These are phyloP conservation scores for Senna tora DNA, from an alignment of 306 rosid species.

Conservation along the genomic window DNA sequence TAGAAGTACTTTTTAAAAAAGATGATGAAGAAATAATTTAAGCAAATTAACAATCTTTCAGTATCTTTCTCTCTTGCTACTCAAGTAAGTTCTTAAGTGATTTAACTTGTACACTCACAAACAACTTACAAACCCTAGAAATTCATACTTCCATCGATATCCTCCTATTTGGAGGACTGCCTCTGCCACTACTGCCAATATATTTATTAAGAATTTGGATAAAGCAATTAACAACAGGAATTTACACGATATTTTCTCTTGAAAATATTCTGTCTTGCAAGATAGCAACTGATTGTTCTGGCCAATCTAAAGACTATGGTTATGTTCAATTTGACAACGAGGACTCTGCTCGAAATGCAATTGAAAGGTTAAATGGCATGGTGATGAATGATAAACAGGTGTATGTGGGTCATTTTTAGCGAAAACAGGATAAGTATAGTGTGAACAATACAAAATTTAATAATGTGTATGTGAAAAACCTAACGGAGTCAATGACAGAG, in stretches of 20 bases:
- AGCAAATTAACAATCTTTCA: too few species aligned
- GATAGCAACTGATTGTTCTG: constrained; percentile 50
- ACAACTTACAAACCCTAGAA: too few species aligned
- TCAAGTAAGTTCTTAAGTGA: too few species aligned
- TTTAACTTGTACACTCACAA: too few species aligned
- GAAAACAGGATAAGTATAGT: constrained; percentile 56
- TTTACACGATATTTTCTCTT: constrained; percentile 63
- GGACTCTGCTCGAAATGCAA: constrained; percentile 67
- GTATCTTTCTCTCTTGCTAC: too few species aligned
- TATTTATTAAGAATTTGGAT: constrained; percentile 76
- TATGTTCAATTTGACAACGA: constrained; percentile 70
- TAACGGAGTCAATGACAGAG: constrained; percentile 54
- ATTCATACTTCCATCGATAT: constrained; percentile 63
- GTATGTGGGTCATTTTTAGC: constrained; percentile 63
- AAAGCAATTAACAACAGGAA: constrained; percentile 70
- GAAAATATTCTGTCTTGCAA: constrained; percentile 67
- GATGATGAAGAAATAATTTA: too few species aligned
- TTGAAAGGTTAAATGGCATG: constrained; percentile 68
- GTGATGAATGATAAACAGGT: constrained; percentile 66
- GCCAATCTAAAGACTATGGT: constrained; percentile 61
- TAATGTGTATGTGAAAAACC: constrained; percentile 63
- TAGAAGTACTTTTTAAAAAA: too few species aligned
- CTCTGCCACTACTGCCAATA: constrained; percentile 58
- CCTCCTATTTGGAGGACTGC: constrained; percentile 59
- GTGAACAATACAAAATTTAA: constrained; percentile 32